Conservation (phyloP, 2,329 filamentous ascomycete species). For the Berkeleyomyces basicola region DNA sequence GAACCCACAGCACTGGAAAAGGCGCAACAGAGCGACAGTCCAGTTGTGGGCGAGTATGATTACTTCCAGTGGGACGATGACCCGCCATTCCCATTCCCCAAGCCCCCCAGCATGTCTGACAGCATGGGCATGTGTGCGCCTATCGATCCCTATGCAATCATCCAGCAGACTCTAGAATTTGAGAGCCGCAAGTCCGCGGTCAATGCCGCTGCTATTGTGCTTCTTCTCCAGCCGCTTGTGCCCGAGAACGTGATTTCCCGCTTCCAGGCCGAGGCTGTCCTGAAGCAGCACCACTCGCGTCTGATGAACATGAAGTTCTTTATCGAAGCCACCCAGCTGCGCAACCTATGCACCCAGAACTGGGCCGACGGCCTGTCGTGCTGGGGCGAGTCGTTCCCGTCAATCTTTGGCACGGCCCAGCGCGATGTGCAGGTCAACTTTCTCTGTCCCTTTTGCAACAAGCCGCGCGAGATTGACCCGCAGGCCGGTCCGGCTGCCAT, state of each 20-base stretch:
- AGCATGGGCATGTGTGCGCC: constrained; percentile 18
- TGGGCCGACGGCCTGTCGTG: constrained; percentile 34
- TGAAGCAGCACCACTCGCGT: constrained; percentile 43
- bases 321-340: constrained; percentile 41
- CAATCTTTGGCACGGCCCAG: constrained; percentile 37
- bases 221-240: constrained; percentile 41
- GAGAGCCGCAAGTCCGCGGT: constrained; percentile 39
- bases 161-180: constrained; percentile 37
- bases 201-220: constrained; percentile 43
- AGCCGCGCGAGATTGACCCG: constrained; percentile 36
- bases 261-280: constrained; percentile 37
- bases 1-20: constrained; percentile 10
- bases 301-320: constrained; percentile 44
- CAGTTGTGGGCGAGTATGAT: constrained; percentile 29
- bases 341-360: constrained; percentile 42
- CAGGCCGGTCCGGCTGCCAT: constrained; percentile 26
- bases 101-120: background rate
- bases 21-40: constrained; percentile 15
- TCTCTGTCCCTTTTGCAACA: constrained; percentile 38
- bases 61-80: constrained; percentile 43
- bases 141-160: constrained; percentile 37
- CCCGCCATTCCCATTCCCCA: constrained; percentile 35
- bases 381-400: constrained; percentile 39
- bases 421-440: constrained; percentile 37
- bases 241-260: constrained; percentile 37